Evolutionary conservation across 768 basidiomycete genomes (phyloP).

Genomic region (Rhizopogon rudus): DNA sequence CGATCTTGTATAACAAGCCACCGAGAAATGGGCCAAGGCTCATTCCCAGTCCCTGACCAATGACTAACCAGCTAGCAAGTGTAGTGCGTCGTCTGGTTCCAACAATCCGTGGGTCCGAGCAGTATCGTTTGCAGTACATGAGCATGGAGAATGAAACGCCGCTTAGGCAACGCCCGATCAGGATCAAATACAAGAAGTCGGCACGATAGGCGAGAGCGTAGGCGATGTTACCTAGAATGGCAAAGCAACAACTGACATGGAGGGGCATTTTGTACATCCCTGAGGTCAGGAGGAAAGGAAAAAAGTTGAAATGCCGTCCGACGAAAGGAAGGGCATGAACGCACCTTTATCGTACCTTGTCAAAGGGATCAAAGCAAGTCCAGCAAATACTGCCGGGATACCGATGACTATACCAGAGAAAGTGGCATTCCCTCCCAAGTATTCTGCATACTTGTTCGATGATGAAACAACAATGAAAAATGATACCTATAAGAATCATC

Average conservation of each 20-base stretch:
- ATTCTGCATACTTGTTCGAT: slow-evolving; percentile 55
- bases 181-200: too few species aligned
- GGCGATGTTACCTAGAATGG: slow-evolving; percentile 20
- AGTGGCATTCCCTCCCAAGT: slow-evolving; percentile 59
- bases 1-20: too few species aligned
- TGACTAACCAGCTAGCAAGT: slow-evolving; percentile 56
- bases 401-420: slow-evolving; percentile 67
- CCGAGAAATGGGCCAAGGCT: too few species aligned
- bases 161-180: too few species aligned
- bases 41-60: slow-evolving; percentile 53
- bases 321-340: neutral
- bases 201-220: too few species aligned
- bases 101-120: slow-evolving; percentile 50
- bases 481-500: slow-evolving; percentile 36
- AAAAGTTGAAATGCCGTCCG: neutral
- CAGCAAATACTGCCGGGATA: slow-evolving; percentile 61
- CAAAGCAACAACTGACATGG: slow-evolving; percentile 47
- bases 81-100: slow-evolving; percentile 60
- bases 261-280: slow-evolving; percentile 55
- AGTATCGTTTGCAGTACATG: slow-evolving; percentile 27
- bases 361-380: slow-evolving; percentile 52
- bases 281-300: neutral
- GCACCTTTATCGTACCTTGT: slow-evolving; percentile 52
- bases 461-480: slow-evolving; percentile 72
- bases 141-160: too few species aligned